Evolutionary conservation across 1,284 basidiomycete species (phyloP), one percentile per base, ranked within the genome.

Genomic region (Schizophyllum amplum): DNA sequence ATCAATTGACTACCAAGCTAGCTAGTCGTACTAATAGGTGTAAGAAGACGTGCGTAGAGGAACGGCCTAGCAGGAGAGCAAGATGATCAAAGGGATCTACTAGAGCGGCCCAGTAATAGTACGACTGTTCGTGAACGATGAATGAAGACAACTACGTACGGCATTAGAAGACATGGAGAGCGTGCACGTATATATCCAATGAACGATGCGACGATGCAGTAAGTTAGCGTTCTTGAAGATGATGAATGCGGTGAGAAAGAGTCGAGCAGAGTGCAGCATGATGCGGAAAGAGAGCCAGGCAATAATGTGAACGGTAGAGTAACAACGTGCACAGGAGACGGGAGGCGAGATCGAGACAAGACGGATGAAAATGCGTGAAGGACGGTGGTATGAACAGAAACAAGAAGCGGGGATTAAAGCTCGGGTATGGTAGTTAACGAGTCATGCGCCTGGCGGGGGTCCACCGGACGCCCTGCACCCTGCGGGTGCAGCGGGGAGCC

Each of bases 181-280:
- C 33, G 33, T 42, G 33, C 33, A 17, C 33, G 33, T 42, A 42
- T 42, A 42, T n/a, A 42, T 42, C 33, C 33, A 42, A 42, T 42
- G 33, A 42, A 42, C 17, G 33, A 42, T 42, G 33, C 33, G 33
- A 42, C 33, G 17, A 42, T 42, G 33, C 33, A 21, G 26, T 17
- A 27, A 58, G 24, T 58, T 53, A 51, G 24, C 48, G 58, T 55
- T 59, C 53, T 57, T 55, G 33, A 20, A 27, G n/a, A 27, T 46
- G 48, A 54, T 33, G 50, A 54, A 54, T 57, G 61, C 57, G 55
- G 53, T 50, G 33, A 17, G 33, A 42, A 9, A 42, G 17, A 42
- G 33, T 42, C 33, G 17, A 42, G 33, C 33, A 42, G 33, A 42
- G 17, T 42, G 33, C 33, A 42, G 33, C 33, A 42, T 42, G 33